phyloP scores from a whole-genome alignment of 2,329 filamentous ascomycete species.

The Magnaporthiopsis incrustans region DNA sequence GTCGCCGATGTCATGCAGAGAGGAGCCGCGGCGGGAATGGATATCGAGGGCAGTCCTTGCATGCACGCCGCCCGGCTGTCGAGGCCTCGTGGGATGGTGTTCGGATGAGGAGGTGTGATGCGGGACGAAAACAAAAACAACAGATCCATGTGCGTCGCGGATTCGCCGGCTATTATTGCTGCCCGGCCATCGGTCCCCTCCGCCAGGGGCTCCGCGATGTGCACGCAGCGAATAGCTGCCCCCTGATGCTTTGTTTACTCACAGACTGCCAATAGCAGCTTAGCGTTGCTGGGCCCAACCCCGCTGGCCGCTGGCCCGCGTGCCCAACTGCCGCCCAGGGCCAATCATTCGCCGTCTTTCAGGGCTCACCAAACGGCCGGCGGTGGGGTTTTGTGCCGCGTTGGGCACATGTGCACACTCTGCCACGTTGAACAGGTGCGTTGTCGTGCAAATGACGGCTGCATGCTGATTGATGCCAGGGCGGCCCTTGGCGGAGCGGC shows the following conservation, averaged over 20 bases:
- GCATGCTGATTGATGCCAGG: too few relatives aligned
- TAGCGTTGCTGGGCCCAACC: conserved; percentile 21
- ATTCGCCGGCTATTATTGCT: background rate
- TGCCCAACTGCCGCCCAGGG: conserved; percentile 2
- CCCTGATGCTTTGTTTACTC: conserved; percentile 34
- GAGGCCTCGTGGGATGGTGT: too few relatives aligned
- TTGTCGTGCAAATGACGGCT: too few relatives aligned
- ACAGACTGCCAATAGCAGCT: conserved; percentile 26
- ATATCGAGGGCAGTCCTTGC: too few relatives aligned
- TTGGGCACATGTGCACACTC: too few relatives aligned
- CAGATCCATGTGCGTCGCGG: background rate
- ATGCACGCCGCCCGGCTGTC: too few relatives aligned
- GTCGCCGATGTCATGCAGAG: too few relatives aligned
- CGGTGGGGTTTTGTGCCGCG: background rate
- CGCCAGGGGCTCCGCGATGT: conserved; percentile 9
- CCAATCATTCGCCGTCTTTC: conserved; percentile 2
- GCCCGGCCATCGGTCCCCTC: background rate
- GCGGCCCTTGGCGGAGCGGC: too few relatives aligned
- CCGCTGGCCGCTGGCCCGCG: background rate
- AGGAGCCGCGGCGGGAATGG: background rate
- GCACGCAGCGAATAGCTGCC: conserved; percentile 3
- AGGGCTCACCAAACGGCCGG: background rate
- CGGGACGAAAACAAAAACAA: too few relatives aligned
- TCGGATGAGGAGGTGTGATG: too few relatives aligned
- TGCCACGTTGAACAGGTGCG: too few relatives aligned